Conservation (phyloP, 345 rosid genomes). For the Acer campestre region DNA sequence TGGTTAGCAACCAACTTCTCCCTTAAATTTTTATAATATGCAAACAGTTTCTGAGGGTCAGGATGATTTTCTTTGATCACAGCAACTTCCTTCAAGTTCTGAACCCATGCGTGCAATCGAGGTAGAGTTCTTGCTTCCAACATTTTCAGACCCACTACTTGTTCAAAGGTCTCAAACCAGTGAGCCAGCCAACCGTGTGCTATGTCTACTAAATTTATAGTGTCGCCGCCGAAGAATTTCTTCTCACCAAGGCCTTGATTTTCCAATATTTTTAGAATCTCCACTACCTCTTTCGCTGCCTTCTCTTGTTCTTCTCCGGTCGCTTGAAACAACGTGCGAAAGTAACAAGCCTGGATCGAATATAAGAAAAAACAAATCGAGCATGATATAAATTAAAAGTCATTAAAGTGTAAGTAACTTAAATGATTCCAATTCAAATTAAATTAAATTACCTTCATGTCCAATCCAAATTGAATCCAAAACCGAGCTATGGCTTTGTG, state of each 20-base stretch:
- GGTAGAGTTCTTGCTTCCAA: slow-evolving; percentile 22
- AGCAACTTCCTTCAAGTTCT: slow-evolving; percentile 18
- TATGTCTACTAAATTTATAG: slow-evolving; percentile 22
- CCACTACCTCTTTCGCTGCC: not conserved
- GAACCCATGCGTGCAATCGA: slow-evolving; percentile 17
- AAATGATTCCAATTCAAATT: too few species aligned
- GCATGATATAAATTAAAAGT: too few species aligned
- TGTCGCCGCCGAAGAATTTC: slow-evolving; percentile 29
- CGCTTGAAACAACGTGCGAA: not conserved
- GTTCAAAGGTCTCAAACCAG: slow-evolving; percentile 16
- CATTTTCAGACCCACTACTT: slow-evolving; percentile 20
- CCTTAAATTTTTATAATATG: not conserved
- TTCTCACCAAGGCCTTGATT: slow-evolving; percentile 25
- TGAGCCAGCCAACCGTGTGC: slow-evolving; percentile 11
- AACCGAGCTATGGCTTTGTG: slow-evolving; percentile 21
- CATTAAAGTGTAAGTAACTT: too few species aligned
- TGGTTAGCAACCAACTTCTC: not conserved
- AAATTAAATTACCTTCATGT: slow-evolving; percentile 7
- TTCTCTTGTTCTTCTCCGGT: slow-evolving; percentile 21
- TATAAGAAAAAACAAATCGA: not conserved
- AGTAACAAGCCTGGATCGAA: not conserved
- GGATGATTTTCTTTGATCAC: slow-evolving; percentile 27
- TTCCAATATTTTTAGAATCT: slow-evolving; percentile 21
- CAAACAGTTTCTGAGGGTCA: slow-evolving; percentile 10
- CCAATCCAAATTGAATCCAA: slow-evolving; percentile 14